A percentile compares a stretch with the other conserved stretches of the same genome.
Evolutionary conservation across 2,329 filamentous ascomycete genomes (phyloP).

Genomic region (Fusarium sp.): DNA sequence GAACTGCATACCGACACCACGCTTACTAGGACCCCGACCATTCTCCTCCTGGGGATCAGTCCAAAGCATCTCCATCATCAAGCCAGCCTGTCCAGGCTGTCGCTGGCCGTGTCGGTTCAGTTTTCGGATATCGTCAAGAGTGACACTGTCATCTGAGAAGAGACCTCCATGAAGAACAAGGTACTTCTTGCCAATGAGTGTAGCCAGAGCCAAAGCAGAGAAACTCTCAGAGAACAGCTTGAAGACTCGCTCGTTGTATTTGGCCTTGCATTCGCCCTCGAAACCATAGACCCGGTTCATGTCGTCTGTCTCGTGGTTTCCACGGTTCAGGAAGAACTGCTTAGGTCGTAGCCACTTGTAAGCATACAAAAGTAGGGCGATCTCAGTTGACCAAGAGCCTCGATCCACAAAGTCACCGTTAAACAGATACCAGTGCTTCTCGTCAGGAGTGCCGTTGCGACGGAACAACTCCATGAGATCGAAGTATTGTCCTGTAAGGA

Average conservation of each 20-base stretch:
- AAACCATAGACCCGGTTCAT: conserved; percentile 99
- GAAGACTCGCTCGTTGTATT: conserved; percentile 95
- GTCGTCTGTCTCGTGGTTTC: conserved; percentile 98
- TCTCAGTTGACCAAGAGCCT: conserved; percentile 98
- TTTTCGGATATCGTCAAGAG: conserved; percentile 92
- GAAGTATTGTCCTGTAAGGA: conserved; percentile 84
- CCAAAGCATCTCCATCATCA: conserved; percentile 99
- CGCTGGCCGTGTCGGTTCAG: conserved; percentile 89
- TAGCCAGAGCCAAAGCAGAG: conserved; percentile 91
- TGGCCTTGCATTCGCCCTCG: conserved; percentile 97
- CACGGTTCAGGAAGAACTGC: conserved; percentile 93
- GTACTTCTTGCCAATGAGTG: conserved; percentile 89
- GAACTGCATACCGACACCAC: conserved; percentile 96
- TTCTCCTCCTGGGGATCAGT: conserved; percentile 90
- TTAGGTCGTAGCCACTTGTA: conserved; percentile 95
- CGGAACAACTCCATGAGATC: conserved; percentile 97
- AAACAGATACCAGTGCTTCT: conserved; percentile 94
- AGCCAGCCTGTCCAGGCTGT: conserved; percentile 89
- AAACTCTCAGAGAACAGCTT: conserved; percentile 99
- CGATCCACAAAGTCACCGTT: conserved; percentile 99
- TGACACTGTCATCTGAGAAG: conserved; percentile 94
- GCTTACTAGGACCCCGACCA: conserved; percentile 93
- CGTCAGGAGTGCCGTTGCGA: conserved; percentile 84
- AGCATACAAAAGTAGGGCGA: conserved; percentile 90
- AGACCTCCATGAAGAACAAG: conserved; percentile 93